A percentile compares a stretch with the other conserved stretches of the same genome.
Conservation (phyloP, 2,329 filamentous ascomycete genomes). For the Fusarium tricinctum region DNA sequence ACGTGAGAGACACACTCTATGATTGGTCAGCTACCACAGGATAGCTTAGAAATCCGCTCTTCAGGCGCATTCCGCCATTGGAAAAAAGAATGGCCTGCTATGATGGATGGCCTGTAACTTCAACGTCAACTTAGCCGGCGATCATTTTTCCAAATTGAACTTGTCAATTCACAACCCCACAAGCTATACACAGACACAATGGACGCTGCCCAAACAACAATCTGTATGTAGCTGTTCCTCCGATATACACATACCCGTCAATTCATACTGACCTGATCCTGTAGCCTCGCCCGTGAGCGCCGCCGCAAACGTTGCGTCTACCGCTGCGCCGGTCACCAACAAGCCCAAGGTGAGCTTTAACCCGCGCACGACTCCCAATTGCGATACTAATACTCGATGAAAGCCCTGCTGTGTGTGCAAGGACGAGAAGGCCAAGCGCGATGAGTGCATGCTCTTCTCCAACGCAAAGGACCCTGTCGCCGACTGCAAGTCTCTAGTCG, state of each 20-base stretch:
- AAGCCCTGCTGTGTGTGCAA: slow-evolving; percentile 99
- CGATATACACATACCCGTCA: neutral
- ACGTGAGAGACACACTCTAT: slow-evolving; percentile 48
- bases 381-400: slow-evolving; percentile 9
- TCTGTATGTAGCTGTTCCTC: slow-evolving; percentile 42
- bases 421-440: slow-evolving; percentile 89
- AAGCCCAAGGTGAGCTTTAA: slow-evolving; percentile 61
- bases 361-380: slow-evolving; percentile 28
- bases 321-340: slow-evolving; percentile 48
- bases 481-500: slow-evolving; percentile 86
- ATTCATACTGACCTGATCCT: slow-evolving; percentile 15
- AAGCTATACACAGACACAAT: slow-evolving; percentile 45
- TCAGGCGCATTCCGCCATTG: slow-evolving; percentile 46
- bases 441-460: slow-evolving; percentile 99
- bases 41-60: slow-evolving; percentile 52
- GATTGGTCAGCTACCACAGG: slow-evolving; percentile 48
- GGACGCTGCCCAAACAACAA: slow-evolving; percentile 50
- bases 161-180: slow-evolving; percentile 40
- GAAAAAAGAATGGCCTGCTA: slow-evolving; percentile 39
- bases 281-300: slow-evolving; percentile 45
- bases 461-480: slow-evolving; percentile 83
- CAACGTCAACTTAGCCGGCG: slow-evolving; percentile 25
- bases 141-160: slow-evolving; percentile 26
- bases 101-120: slow-evolving; percentile 15
- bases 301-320: slow-evolving; percentile 50